phyloP scores from a whole-genome alignment of 352 stramenopile species.

The Pythium plurisporium region DNA sequence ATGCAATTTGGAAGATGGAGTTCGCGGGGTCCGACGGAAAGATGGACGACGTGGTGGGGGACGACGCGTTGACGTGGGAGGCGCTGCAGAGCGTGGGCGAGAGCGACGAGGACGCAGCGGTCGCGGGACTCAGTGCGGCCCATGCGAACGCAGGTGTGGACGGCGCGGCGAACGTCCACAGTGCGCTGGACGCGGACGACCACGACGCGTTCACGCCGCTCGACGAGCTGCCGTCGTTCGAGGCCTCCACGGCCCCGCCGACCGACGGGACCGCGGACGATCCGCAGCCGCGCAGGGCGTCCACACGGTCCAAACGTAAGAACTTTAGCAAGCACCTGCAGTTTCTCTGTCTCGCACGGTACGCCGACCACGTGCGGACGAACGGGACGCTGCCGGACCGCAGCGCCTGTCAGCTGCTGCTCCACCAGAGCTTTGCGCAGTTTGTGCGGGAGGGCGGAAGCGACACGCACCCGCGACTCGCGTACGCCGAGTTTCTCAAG shows the following conservation, averaged over 20 bases:
- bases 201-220: conserved; percentile 42
- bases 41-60: conserved; percentile 21
- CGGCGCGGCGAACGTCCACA: background rate
- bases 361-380: conserved; percentile 36
- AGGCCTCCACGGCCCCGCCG: background rate
- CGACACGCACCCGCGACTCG: conserved; percentile 41
- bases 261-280: no score
- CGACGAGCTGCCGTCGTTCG: conserved; percentile 30
- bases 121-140: background rate
- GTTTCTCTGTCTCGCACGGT: conserved; percentile 51
- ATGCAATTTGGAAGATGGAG: background rate
- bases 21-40: background rate
- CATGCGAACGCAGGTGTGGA: background rate
- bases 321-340: conserved; percentile 72
- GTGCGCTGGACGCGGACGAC: conserved; percentile 3
- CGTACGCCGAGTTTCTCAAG: conserved; percentile 58
- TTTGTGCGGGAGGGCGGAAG: conserved; percentile 50
- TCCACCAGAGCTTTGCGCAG: conserved; percentile 48
- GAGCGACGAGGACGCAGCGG: conserved; percentile 1
- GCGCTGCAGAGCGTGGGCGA: conserved; percentile 21
- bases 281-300: background rate
- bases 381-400: conserved; percentile 40
- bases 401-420: conserved; percentile 39
- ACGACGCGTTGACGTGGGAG: conserved; percentile 50
- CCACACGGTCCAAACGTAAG: conserved; percentile 43